These are phyloP conservation scores for Sphagnum fallax DNA, from an alignment of 228 moss, liverwort and hornwort genomes.

Conservation along the genomic window DNA sequence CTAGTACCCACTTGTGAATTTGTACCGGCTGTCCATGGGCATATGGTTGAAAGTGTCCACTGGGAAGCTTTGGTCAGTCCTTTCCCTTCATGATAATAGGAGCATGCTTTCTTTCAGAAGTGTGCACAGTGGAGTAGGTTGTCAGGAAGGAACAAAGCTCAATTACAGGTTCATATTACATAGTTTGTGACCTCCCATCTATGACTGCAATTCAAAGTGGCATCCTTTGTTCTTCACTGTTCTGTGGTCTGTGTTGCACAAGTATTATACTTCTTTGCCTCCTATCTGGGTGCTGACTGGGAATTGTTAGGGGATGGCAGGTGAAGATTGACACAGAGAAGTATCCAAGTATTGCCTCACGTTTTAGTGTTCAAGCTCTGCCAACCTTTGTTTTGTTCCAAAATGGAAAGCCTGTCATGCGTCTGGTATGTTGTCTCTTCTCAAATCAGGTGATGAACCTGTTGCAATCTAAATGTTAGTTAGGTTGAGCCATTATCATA, in stretches of 20 bases:
- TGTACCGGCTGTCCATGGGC: too few relatives aligned
- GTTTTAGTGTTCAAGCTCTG: slow-evolving; percentile 68
- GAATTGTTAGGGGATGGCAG: slow-evolving; percentile 26
- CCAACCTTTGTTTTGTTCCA: slow-evolving; percentile 88
- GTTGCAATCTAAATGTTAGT: background rate
- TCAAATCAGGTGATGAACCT: background rate
- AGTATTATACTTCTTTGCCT: background rate
- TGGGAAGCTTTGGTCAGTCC: background rate
- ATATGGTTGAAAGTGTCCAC: too few relatives aligned
- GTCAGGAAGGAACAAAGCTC: too few relatives aligned
- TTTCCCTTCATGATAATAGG: background rate
- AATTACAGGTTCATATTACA: too few relatives aligned
- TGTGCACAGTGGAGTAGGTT: too few relatives aligned
- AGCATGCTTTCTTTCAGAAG: too few relatives aligned
- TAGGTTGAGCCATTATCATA: background rate
- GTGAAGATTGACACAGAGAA: slow-evolving; percentile 97
- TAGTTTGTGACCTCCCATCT: too few relatives aligned
- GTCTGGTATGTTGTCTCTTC: slow-evolving; percentile 40
- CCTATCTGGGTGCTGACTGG: background rate
- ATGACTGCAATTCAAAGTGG: too few relatives aligned
- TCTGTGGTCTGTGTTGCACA: slow-evolving; percentile 4
- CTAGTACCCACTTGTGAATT: background rate
- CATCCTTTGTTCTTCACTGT: background rate
- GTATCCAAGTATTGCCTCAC: slow-evolving; percentile 60
- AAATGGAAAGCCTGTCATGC: slow-evolving; percentile 58